Percentiles rank a stretch among this genome's conserved stretches.
phyloP scores from a whole-genome alignment of 352 stramenopile species.

The Peronospora tabacina region DNA sequence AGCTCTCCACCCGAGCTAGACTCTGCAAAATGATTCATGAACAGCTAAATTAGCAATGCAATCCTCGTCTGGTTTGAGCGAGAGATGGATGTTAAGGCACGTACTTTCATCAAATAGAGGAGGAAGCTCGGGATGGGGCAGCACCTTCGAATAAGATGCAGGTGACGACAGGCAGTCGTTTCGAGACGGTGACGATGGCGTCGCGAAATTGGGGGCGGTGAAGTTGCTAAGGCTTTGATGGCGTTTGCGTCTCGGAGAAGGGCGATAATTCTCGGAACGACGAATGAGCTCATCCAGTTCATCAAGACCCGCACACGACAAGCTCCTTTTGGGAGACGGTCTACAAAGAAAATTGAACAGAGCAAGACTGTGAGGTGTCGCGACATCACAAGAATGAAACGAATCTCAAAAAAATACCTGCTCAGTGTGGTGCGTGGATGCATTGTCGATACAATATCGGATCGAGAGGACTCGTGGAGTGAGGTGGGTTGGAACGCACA shows the following conservation, averaged over 20 bases:
- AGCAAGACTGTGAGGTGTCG: constrained; percentile 1
- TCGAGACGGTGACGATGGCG: constrained; percentile 15
- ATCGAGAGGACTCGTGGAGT: constrained; percentile 8
- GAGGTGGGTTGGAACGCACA: constrained; percentile 9
- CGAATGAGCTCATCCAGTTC: constrained; percentile 39
- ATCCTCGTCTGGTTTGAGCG: not conserved
- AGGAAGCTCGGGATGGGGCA: constrained; percentile 23
- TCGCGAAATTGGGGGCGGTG: constrained; percentile 13
- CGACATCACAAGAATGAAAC: not conserved
- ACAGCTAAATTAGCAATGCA: not conserved
- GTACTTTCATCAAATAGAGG: constrained; percentile 23
- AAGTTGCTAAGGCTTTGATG: constrained; percentile 43
- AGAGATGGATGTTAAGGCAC: constrained; percentile 19
- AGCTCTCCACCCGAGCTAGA: constrained; percentile 7
- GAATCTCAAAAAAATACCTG: constrained; percentile 22
- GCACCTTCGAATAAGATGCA: constrained; percentile 15
- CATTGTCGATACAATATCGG: constrained; percentile 19
- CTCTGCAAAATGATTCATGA: constrained; percentile 8
- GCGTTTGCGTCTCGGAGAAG: constrained; percentile 37
- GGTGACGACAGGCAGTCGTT: constrained; percentile 16
- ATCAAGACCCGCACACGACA: constrained; percentile 49
- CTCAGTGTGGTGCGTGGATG: constrained; percentile 30
- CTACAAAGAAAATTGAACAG: constrained; percentile 16
- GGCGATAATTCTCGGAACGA: constrained; percentile 15
- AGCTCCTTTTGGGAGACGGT: constrained; percentile 52